Percentiles rank a stretch among this genome's conserved stretches.
These are phyloP conservation scores for Vigna unguiculata DNA, from an alignment of 306 rosid genomes.

Conservation along the genomic window DNA sequence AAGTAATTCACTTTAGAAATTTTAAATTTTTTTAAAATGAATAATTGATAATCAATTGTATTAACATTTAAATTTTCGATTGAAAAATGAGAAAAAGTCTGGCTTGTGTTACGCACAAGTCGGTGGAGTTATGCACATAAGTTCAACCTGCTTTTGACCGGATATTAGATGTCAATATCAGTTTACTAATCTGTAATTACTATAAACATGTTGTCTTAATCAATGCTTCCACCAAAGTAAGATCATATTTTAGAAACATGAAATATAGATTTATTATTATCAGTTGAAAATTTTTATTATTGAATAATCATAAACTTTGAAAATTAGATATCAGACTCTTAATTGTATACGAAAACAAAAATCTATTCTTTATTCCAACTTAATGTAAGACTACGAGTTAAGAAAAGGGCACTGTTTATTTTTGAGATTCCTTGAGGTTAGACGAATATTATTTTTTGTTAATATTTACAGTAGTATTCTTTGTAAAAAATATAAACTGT, in stretches of 20 bases:
- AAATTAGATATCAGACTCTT: too few species aligned
- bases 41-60: not conserved
- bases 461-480: too few species aligned
- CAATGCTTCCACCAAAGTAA: not conserved
- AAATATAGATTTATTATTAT: not conserved
- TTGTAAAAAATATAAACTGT: too few species aligned
- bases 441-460: too few species aligned
- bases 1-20: too few species aligned
- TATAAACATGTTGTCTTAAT: constrained; percentile 27
- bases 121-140: constrained; percentile 27
- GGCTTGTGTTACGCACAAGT: constrained; percentile 25
- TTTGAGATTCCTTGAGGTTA: too few species aligned
- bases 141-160: constrained; percentile 42
- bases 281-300: not conserved
- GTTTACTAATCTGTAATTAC: not conserved
- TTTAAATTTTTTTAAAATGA: too few species aligned
- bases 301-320: too few species aligned
- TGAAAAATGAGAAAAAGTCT: not conserved
- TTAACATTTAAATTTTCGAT: not conserved
- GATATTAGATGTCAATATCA: not conserved
- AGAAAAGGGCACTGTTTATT: too few species aligned
- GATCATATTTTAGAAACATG: not conserved
- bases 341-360: too few species aligned
- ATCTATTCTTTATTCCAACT: too few species aligned
- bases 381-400: too few species aligned